Evolutionary conservation across 2,329 filamentous ascomycete species (phyloP).

Genomic region (Penicillium fuscoglaucum): DNA sequence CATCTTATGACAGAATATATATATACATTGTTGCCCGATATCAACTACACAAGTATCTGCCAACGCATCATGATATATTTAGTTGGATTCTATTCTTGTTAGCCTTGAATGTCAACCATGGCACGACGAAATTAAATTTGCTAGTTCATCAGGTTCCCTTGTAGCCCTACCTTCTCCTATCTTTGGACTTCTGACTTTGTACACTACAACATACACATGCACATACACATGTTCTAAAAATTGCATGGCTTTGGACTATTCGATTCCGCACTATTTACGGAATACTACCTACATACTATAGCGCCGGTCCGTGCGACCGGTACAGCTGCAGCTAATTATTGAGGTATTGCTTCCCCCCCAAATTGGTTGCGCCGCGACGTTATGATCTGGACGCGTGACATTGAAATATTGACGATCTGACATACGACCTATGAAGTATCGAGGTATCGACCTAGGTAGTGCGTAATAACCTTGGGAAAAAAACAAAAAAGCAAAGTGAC

Average conservation of each 20-base stretch:
- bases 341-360: conserved; percentile 1
- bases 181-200: neutral
- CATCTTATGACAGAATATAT: neutral
- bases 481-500: neutral
- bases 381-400: neutral
- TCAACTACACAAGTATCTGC: conserved; percentile 2
- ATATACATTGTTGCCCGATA: conserved; percentile 18
- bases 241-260: neutral
- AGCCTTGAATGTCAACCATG: conserved; percentile 18
- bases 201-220: neutral
- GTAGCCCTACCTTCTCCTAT: neutral
- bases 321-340: conserved; percentile 1
- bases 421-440: neutral
- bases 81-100: neutral
- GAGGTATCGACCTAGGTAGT: neutral
- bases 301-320: neutral
- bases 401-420: neutral
- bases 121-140: conserved; percentile 1
- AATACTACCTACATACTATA: neutral
- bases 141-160: neutral
- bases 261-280: neutral
- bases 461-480: neutral
- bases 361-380: neutral
- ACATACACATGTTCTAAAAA: neutral
- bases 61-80: conserved; percentile 21